Percentiles rank a stretch among this genome's conserved stretches.
phyloP scores from a whole-genome alignment of 352 stramenopile genomes.

The Vaucheria bursata region DNA sequence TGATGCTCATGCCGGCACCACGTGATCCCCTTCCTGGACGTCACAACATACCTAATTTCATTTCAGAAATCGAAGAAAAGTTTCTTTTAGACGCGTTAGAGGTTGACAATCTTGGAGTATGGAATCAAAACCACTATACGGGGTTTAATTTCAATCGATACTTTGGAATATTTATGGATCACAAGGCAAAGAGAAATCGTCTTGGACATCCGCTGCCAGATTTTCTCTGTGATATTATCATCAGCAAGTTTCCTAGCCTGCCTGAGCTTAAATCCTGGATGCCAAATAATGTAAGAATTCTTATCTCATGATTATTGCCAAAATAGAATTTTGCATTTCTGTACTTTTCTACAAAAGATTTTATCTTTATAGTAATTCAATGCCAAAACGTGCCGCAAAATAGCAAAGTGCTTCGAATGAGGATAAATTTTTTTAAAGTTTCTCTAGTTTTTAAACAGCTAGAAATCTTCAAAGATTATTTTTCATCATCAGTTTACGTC shows the following conservation, averaged over 20 bases:
- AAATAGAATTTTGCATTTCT: too few relatives aligned
- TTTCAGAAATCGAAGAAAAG: background rate
- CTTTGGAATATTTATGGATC: background rate
- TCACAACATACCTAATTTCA: background rate
- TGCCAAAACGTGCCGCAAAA: too few relatives aligned
- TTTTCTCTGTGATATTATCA: background rate
- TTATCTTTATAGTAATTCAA: too few relatives aligned
- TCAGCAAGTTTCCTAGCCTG: background rate
- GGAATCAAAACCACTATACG: background rate
- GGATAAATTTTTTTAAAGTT: too few relatives aligned
- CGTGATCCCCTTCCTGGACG: background rate
- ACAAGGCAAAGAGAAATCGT: background rate
- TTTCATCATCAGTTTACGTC: too few relatives aligned
- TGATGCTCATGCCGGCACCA: background rate
- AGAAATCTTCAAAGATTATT: too few relatives aligned
- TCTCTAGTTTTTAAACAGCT: too few relatives aligned
- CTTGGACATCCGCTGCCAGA: background rate
- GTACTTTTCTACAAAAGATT: too few relatives aligned
- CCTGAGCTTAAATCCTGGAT: background rate
- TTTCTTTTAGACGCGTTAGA: background rate
- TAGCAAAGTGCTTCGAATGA: too few relatives aligned
- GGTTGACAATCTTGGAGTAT: background rate
- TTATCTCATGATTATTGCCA: too few relatives aligned
- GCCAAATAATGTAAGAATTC: conserved; percentile 12
- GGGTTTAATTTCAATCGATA: background rate